Base-by-base conservation (phyloP, 73 alveolate genomes). In the Blepharisma stoltei region DNA sequence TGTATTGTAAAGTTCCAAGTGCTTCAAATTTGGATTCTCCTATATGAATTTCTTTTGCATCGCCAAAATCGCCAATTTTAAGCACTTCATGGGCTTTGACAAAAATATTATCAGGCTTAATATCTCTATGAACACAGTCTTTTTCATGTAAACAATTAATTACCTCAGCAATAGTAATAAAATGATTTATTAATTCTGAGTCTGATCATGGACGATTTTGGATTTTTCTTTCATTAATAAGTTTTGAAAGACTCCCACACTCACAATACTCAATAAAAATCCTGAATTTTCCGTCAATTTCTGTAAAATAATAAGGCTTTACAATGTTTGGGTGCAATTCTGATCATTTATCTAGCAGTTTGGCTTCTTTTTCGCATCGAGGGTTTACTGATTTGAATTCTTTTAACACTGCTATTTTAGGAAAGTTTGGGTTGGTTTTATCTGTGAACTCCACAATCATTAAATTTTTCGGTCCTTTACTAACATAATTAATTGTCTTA, bases 41-140 rank as follows among this genome's bases (percentile, higher is more conserved):
- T 32, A 32, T 32, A 32, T 32, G 41, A 32, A 32, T 32, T 32
- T 52, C 66, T 52, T 11, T 52, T 52, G 66, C 4, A 52, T 20
- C n/a, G n/a, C 66, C 66, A 52, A 52, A 52, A 52, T 52, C 66
- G 2, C 66, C 66, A 52, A 52, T 52, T 52, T 52, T 52, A 1
- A 52, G 23, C 23, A 14, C 23, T 14, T 52, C 23, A 52, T 52
- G 0, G 5, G 0, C 23, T 14, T 11, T 52, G 4, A 52, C 66
- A 52, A 52, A 52, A 52, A 52, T 52, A 52, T 52, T 52, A 2
- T 52, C 66, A 52, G 23, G 66, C 23, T 52, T 52, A 52, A 52
- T 52, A 52, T 0, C 66, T 52, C 66, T 52, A 4, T 52, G 66
- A 52, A 20, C 66, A 20, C 2, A 14, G 2, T 52, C 23, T 14